These are phyloP conservation scores for Colletotrichum lini DNA, from an alignment of 2,329 filamentous ascomycete genomes.

Conservation along the genomic window DNA sequence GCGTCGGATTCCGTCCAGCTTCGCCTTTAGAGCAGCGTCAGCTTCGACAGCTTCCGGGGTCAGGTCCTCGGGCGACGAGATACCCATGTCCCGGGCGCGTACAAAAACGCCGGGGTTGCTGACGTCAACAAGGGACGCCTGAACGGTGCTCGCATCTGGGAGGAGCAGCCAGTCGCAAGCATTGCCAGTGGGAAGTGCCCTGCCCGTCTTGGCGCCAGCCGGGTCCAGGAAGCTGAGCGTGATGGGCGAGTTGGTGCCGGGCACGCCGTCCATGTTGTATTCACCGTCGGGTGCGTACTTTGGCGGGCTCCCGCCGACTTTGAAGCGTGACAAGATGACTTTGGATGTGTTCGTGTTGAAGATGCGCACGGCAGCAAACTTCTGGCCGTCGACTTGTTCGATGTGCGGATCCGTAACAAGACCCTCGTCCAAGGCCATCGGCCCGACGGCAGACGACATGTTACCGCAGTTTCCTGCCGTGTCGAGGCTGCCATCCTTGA, in stretches of 20 bases:
- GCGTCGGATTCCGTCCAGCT: slow-evolving; percentile 55
- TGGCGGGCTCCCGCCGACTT: slow-evolving; percentile 46
- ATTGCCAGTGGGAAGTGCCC: slow-evolving; percentile 56
- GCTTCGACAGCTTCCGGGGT: slow-evolving; percentile 51
- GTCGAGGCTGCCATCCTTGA: slow-evolving; percentile 68
- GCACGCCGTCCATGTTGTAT: slow-evolving; percentile 58
- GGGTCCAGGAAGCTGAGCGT: slow-evolving; percentile 56
- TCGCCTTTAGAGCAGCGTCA: slow-evolving; percentile 48
- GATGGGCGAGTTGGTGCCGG: slow-evolving; percentile 53
- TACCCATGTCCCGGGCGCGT: slow-evolving; percentile 49
- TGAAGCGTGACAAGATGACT: slow-evolving; percentile 55
- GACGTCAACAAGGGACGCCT: slow-evolving; percentile 57
- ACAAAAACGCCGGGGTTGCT: slow-evolving; percentile 61
- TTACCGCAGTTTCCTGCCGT: slow-evolving; percentile 74
- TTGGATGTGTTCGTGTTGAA: slow-evolving; percentile 51
- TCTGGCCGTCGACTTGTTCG: slow-evolving; percentile 24
- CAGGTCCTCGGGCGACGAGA: slow-evolving; percentile 41
- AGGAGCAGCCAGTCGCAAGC: slow-evolving; percentile 51
- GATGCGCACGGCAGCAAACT: slow-evolving; percentile 45
- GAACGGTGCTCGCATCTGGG: slow-evolving; percentile 47
- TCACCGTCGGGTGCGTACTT: slow-evolving; percentile 51
- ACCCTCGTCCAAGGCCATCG: slow-evolving; percentile 68
- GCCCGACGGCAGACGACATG: slow-evolving; percentile 71
- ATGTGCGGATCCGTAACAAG: slow-evolving; percentile 51
- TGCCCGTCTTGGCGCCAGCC: slow-evolving; percentile 58